Evolutionary conservation across 768 basidiomycete species (phyloP), one percentile per base, ranked within the genome.

Genomic region (Podaxis rugospora): DNA sequence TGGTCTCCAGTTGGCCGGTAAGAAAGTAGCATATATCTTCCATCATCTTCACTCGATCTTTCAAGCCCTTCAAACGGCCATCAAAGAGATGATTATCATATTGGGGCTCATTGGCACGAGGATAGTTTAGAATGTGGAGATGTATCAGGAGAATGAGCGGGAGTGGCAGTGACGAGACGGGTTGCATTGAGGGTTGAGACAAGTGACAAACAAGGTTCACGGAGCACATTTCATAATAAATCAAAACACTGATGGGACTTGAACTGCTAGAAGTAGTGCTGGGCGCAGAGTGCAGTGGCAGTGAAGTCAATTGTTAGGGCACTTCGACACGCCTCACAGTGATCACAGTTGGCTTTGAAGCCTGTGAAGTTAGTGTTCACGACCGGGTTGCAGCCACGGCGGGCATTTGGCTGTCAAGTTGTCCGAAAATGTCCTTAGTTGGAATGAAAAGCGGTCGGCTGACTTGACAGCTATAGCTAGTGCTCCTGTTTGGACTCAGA

Each of bases 21-120:
- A 84, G 70, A 66, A 83, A 85, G 65, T 80, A 79, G 18, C 70
- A 67, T 25, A 83, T 67, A 57, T 84, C 82, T 65, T 86, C 83
- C 77, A 84, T 79, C 3, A 73, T 70, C 63, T 77, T 82, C 10
- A 70, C 76, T 23, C 84, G 77, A 64, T 84, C 82, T 21, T 81
- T 77, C 54, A 84, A 67, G 14, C 83, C 80, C 46, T 77, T 78
- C 47, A 68, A 67, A 25, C 69, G 74, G 13, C 78, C 61, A 61
- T 81, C 72, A 68, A 84, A 83, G 9, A 83, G 63, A 57, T 78
- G 69, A 57, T 79, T 76, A 65, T 83, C 79, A 63, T 83, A 84
- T 68, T 80, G 79, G 4, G 79, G 68, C 14, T 76, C 75, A 61
- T 83, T 78, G 0, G 75, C 76, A 16, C 76, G 66, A 0, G 81